phyloP scores from a whole-genome alignment of 495 filamentous ascomycete genomes.

The Xylaria grammica region DNA sequence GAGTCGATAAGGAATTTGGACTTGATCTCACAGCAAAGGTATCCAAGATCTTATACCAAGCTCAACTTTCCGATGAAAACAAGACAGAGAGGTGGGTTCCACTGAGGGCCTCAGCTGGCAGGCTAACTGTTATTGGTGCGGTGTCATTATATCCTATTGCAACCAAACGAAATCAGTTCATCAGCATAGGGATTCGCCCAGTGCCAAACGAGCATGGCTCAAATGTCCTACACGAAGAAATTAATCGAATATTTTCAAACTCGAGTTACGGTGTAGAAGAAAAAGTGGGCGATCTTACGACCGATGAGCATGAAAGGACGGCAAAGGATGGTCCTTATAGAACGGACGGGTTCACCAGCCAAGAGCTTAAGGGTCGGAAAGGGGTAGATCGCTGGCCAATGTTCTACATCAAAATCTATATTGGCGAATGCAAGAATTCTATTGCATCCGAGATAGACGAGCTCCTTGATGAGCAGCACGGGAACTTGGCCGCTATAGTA shows the following conservation, averaged over 20 bases:
- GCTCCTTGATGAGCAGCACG: constrained; percentile 43
- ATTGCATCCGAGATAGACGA: constrained; percentile 28
- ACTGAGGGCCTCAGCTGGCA: constrained; percentile 65
- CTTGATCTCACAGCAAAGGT: constrained; percentile 42
- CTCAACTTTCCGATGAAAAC: constrained; percentile 60
- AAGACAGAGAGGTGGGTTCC: constrained; percentile 66
- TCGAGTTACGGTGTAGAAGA: constrained; percentile 79
- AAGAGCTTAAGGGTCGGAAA: constrained; percentile 65
- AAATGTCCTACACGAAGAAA: constrained; percentile 75
- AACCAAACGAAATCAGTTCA: constrained; percentile 76
- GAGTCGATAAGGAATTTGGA: constrained; percentile 19
- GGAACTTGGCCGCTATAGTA: constrained; percentile 51
- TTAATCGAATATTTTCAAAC: constrained; percentile 76
- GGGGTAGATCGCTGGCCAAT: constrained; percentile 85
- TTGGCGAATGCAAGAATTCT: constrained; percentile 29
- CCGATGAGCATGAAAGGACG: constrained; percentile 42
- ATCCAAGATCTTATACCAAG: constrained; percentile 66
- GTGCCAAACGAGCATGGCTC: constrained; percentile 56
- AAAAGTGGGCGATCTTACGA: constrained; percentile 39
- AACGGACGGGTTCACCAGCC: constrained; percentile 57
- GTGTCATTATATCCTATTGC: constrained; percentile 73
- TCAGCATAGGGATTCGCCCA: constrained; percentile 73
- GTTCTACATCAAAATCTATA: constrained; percentile 80
- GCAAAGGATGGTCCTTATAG: constrained; percentile 49
- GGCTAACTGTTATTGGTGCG: constrained; percentile 66